phyloP scores from a whole-genome alignment of 306 rosid genomes.

The Senna tora region DNA sequence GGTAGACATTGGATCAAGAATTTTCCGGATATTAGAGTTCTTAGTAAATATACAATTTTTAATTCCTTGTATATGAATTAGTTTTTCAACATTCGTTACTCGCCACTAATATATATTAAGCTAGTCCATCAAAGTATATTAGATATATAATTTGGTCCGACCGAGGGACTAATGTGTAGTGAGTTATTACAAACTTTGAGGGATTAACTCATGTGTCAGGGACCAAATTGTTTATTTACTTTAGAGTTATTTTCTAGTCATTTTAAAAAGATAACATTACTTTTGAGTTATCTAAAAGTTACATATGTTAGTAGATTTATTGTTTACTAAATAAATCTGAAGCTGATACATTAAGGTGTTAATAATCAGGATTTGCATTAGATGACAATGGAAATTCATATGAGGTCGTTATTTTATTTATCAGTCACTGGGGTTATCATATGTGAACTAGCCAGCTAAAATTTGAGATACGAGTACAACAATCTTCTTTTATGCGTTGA shows the following conservation, averaged over 20 bases:
- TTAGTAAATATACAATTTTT: not conserved
- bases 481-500: conserved; percentile 4
- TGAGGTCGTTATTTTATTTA: not conserved
- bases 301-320: conserved; percentile 7
- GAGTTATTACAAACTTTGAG: not conserved
- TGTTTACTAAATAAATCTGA: not conserved
- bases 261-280: not conserved
- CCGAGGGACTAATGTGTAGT: not conserved
- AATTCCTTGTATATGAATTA: not conserved
- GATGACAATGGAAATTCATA: not conserved
- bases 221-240: not conserved
- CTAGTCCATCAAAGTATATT: not conserved
- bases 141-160: not conserved
- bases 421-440: conserved; percentile 12
- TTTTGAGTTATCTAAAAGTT: not conserved
- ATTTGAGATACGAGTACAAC: no score
- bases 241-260: not conserved
- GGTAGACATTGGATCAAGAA: not conserved
- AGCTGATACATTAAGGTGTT: not conserved
- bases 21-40: not conserved
- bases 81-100: not conserved
- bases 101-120: not conserved
- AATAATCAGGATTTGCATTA: conserved; percentile 16
- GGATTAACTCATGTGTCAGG: not conserved
- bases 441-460: no score